Percentiles rank a stretch among this genome's conserved stretches.
These are phyloP conservation scores for Wickerhamiella pararugosa DNA, from an alignment of 1,139 yeast genomes.

Conservation along the genomic window DNA sequence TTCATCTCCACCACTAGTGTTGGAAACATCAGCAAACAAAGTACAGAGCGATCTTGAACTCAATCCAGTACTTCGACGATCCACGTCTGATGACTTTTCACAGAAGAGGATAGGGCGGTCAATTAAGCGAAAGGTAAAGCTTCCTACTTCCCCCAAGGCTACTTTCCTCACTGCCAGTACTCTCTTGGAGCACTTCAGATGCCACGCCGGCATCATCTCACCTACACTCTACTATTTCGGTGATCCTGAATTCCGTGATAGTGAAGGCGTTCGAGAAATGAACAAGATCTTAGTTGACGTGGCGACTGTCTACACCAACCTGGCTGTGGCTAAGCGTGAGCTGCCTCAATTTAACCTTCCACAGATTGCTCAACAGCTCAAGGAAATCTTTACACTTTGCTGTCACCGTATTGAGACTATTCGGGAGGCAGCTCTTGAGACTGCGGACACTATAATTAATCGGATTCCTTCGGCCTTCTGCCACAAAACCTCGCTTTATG, in stretches of 20 bases:
- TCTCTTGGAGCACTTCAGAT: conserved; percentile 64
- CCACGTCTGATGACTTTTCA: conserved; percentile 66
- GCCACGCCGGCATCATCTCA: conserved; percentile 68
- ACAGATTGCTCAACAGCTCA: conserved; percentile 55
- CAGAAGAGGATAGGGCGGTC: conserved; percentile 40
- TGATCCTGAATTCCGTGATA: conserved; percentile 64
- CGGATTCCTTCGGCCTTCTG: conserved; percentile 73
- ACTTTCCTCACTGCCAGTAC: conserved; percentile 81
- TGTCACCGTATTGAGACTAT: conserved; percentile 65
- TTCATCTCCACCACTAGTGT: conserved; percentile 83
- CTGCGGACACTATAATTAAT: conserved; percentile 55
- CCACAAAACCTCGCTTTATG: conserved; percentile 54
- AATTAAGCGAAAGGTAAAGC: conserved; percentile 24
- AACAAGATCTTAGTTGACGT: conserved; percentile 49
- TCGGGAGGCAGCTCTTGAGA: conserved; percentile 68
- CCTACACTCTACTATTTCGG: conserved; percentile 61
- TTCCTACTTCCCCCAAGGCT: conserved; percentile 60
- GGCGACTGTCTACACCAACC: conserved; percentile 38
- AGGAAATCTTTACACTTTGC: conserved; percentile 50
- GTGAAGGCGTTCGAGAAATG: conserved; percentile 60
- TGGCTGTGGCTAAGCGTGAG: conserved; percentile 34
- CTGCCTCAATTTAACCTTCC: conserved; percentile 28
- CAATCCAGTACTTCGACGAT: conserved; percentile 80
- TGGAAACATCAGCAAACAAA: conserved; percentile 71
- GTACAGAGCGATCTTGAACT: conserved; percentile 86